Percentiles rank a stretch among this genome's conserved stretches.
phyloP scores from a whole-genome alignment of 1,284 basidiomycete species.

The Neonothopanus nambi region DNA sequence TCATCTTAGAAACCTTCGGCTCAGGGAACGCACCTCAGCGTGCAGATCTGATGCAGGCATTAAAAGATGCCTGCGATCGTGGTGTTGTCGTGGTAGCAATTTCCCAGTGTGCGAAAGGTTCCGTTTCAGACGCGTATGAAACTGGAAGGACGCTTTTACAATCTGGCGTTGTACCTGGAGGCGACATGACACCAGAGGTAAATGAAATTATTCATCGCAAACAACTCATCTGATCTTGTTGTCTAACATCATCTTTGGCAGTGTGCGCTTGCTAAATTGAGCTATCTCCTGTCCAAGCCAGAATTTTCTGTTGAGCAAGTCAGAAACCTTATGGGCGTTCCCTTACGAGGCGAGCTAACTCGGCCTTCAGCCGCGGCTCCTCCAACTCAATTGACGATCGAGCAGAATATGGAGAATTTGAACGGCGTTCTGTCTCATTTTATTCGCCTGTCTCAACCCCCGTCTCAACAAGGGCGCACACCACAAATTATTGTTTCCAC shows the following conservation, averaged over 20 bases:
- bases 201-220: slow-evolving; percentile 6
- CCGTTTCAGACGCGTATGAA: slow-evolving; percentile 80
- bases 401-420: slow-evolving; percentile 59
- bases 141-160: slow-evolving; percentile 75
- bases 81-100: slow-evolving; percentile 90
- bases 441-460: slow-evolving; percentile 54
- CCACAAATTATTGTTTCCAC: slow-evolving; percentile 42
- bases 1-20: slow-evolving; percentile 89
- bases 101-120: slow-evolving; percentile 84
- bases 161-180: slow-evolving; percentile 76
- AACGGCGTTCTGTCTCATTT: slow-evolving; percentile 67
- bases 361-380: slow-evolving; percentile 39
- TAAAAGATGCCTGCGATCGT: slow-evolving; percentile 79
- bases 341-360: slow-evolving; percentile 88
- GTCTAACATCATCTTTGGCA: slow-evolving; percentile 30
- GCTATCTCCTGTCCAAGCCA: slow-evolving; percentile 85
- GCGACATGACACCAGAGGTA: slow-evolving; percentile 95
- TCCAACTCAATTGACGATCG: slow-evolving; percentile 42
- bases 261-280: slow-evolving; percentile 87
- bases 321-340: slow-evolving; percentile 73
- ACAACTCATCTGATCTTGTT: neutral
- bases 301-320: slow-evolving; percentile 72
- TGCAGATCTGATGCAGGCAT: slow-evolving; percentile 62
- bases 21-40: slow-evolving; percentile 85
- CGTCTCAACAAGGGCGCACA: slow-evolving; percentile 37